Percentiles rank a stretch among this genome's conserved stretches.
Conservation (phyloP, 2,329 filamentous ascomycete species). For the Penicillium thymicola region DNA sequence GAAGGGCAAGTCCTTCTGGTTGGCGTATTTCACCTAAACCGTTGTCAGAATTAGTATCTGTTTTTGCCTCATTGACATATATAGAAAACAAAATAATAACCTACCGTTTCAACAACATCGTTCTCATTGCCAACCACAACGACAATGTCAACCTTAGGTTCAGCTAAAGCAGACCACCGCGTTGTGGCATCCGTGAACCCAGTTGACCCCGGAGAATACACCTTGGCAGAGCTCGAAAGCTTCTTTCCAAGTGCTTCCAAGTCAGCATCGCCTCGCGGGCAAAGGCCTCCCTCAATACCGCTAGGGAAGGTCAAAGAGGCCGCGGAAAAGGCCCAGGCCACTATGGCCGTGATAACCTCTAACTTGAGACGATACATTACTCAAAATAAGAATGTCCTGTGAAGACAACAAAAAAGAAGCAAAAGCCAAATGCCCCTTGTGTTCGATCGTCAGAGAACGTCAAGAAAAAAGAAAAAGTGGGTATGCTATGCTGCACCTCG, state of each 20-base stretch:
- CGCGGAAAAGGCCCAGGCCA: slow-evolving; percentile 23
- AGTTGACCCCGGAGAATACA: slow-evolving; percentile 45
- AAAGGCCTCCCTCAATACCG: slow-evolving; percentile 3
- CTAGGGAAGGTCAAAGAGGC: slow-evolving; percentile 6
- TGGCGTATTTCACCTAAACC: slow-evolving; percentile 47
- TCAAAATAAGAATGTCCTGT: not conserved
- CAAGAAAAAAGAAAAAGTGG: not conserved
- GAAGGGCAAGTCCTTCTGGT: slow-evolving; percentile 48
- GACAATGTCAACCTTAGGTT: slow-evolving; percentile 47
- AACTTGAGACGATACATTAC: not conserved
- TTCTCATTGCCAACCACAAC: slow-evolving; percentile 48
- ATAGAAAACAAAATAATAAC: not conserved
- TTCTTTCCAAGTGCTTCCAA: slow-evolving; percentile 18
- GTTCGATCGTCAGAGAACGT: not conserved
- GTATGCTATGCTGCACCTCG: not conserved
- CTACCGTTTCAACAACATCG: slow-evolving; percentile 51
- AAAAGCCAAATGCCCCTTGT: not conserved
- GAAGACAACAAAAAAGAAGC: not conserved
- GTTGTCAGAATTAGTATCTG: not conserved
- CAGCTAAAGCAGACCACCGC: slow-evolving; percentile 48
- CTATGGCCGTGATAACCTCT: slow-evolving; percentile 20
- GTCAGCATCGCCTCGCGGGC: slow-evolving; percentile 14
- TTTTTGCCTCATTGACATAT: not conserved
- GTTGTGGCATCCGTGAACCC: slow-evolving; percentile 40
- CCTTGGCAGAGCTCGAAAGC: slow-evolving; percentile 40